Evolutionary conservation across 2,329 filamentous ascomycete species (phyloP), one percentile per base, ranked within the genome.

Genomic region (Aspergillus fructus): DNA sequence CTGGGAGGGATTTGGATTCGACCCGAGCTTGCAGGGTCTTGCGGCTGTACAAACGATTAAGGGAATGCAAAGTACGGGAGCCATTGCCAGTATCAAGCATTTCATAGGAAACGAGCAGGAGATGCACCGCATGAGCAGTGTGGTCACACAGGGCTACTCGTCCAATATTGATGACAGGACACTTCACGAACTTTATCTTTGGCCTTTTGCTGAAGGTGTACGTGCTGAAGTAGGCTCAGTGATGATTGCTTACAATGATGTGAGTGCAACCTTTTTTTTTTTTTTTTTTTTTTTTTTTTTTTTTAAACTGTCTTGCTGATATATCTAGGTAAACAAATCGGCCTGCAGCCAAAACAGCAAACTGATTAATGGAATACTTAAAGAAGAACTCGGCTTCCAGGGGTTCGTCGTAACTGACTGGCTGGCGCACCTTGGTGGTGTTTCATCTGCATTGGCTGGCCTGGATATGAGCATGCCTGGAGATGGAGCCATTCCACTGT

Each of bases 1-100:
- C 65, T 92, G 89, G 89, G 89, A 92, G 69, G 85, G 85, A 0
- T 91, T 91, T 65, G 88, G 87, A 1, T 75, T 82, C 1, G 89
- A 92, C 67, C 88, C 89, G 0, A 83, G 84, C 2, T 79, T 92
- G 27, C 83, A 86, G 64, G 84, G 76, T 0, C 71, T 80, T 54
- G 78, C 78, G 3, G 82, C 74, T 17, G 76, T 78, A 2, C 67
- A 80, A 59, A 84, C 82, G 1, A 80, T 86, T 57, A 77, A 77
- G 64, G 84, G 84, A 2, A 80, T 86, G 59, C 84, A 86, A 64
- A 77, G 78, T 9, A 76, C 80, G 27, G 83, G 81, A 7, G 81
- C 84, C 0, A 84, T 86, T 56, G 80, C 84, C 1, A 79, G 80
- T 7, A 65, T 85, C 39, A 86, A 86, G 68, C 84, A 87, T 65